phyloP scores from a whole-genome alignment of 495 filamentous ascomycete species.

The Talaromyces trachyspermus region DNA sequence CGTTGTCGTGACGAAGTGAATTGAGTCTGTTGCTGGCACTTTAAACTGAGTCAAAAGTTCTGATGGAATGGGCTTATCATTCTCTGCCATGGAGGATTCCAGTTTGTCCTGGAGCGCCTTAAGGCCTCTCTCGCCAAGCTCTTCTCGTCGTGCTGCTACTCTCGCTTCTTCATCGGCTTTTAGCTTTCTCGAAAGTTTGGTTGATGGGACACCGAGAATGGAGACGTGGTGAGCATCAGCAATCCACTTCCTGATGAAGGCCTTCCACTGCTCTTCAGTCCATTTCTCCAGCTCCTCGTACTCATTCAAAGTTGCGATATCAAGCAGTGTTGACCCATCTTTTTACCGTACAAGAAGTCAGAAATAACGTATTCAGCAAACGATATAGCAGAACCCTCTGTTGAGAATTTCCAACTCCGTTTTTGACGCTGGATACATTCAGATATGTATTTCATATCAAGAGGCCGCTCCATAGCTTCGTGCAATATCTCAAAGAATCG shows the following conservation, averaged over 20 bases:
- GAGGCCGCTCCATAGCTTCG: constrained; percentile 65
- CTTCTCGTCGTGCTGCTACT: constrained; percentile 48
- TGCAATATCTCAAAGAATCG: constrained; percentile 77
- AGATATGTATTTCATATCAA: constrained; percentile 82
- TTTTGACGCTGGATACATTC: constrained; percentile 76
- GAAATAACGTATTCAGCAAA: constrained; percentile 77
- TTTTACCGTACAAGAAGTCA: constrained; percentile 87
- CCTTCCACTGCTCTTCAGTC: constrained; percentile 75
- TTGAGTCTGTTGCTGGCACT: constrained; percentile 77
- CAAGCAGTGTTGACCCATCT: constrained; percentile 70
- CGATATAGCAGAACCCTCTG: constrained; percentile 65
- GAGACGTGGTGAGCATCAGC: constrained; percentile 79
- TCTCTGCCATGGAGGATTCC: constrained; percentile 69
- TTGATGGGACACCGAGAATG: constrained; percentile 77
- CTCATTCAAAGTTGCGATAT: constrained; percentile 58
- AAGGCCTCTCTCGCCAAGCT: constrained; percentile 58
- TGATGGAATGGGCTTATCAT: constrained; percentile 71
- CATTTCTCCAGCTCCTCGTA: constrained; percentile 74
- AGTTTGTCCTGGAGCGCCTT: constrained; percentile 66
- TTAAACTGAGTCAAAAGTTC: constrained; percentile 69
- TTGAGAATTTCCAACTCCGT: constrained; percentile 69
- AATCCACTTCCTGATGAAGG: constrained; percentile 76
- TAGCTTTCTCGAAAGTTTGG: constrained; percentile 58
- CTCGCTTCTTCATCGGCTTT: constrained; percentile 62
- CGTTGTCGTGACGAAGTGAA: constrained; percentile 85